phyloP scores from a whole-genome alignment of 2,329 filamentous ascomycete genomes.

The Arthroderma uncinatum region DNA sequence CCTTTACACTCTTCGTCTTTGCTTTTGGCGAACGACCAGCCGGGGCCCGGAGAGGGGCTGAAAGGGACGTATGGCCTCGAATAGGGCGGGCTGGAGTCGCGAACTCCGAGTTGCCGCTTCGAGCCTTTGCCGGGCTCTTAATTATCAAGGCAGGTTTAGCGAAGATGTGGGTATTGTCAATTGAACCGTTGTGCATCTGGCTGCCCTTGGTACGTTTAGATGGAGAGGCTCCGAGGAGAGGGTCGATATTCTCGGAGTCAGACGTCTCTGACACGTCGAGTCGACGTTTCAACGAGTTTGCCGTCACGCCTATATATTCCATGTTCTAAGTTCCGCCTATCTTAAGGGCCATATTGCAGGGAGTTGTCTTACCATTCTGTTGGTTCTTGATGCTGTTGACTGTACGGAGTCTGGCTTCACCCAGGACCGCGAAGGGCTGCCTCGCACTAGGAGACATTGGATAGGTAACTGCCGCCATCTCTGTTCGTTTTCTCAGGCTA shows the following conservation, averaged over 20 bases:
- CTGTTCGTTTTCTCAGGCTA: no score
- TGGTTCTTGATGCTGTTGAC: constrained; percentile 26
- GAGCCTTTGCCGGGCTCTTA: neutral
- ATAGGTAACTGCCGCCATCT: constrained; percentile 22
- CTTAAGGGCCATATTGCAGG: neutral
- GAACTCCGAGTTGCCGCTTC: neutral
- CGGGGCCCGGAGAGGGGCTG: constrained; percentile 52
- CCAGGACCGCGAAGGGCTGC: constrained; percentile 25
- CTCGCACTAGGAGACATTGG: constrained; percentile 19
- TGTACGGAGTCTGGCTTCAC: constrained; percentile 22
- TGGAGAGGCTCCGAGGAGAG: constrained; percentile 39
- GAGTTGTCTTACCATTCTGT: constrained; percentile 27
- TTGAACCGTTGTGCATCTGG: neutral
- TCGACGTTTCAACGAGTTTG: constrained; percentile 38
- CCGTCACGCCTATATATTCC: constrained; percentile 15
- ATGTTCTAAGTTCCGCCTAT: neutral
- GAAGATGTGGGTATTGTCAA: neutral
- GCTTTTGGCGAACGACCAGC: constrained; percentile 69
- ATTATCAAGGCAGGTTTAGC: constrained; percentile 12
- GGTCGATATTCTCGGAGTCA: constrained; percentile 51
- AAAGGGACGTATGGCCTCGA: constrained; percentile 31
- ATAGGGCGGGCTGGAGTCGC: constrained; percentile 17
- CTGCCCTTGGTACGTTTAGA: constrained; percentile 34
- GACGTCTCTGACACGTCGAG: constrained; percentile 35
- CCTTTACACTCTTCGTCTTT: constrained; percentile 51